Evolutionary conservation across 192 early-diverging fungal genomes (phyloP).

Genomic region (Backusella parvicylindrica): DNA sequence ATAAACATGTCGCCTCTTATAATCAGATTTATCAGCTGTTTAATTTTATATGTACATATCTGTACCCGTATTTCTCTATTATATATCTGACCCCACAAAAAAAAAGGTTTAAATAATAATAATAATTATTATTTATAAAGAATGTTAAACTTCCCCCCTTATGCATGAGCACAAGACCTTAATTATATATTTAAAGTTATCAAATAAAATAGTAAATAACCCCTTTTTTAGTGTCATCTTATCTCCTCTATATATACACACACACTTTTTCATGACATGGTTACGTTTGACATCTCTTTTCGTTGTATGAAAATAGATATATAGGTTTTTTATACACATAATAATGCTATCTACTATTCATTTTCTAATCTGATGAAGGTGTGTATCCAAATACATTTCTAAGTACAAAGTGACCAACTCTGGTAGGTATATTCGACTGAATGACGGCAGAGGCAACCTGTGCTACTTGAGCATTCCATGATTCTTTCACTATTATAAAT

Average conservation of each 20-base stretch:
- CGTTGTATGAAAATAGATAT: background rate
- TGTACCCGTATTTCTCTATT: background rate
- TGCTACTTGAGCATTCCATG: constrained; percentile 1
- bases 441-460: background rate
- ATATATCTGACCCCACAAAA: background rate
- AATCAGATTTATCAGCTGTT: background rate
- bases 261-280: background rate
- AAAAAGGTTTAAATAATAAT: background rate
- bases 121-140: background rate
- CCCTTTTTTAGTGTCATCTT: no score
- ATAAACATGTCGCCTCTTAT: background rate
- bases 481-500: constrained; percentile 1
- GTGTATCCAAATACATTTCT: background rate
- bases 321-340: background rate
- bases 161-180: background rate
- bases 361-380: background rate
- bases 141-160: background rate
- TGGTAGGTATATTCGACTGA: constrained; percentile 4
- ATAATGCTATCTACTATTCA: background rate
- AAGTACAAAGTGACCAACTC: background rate
- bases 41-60: background rate
- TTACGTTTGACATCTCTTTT: background rate
- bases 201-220: background rate
- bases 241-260: no score
- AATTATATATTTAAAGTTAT: background rate